These are phyloP conservation scores for Canavalia gladiata DNA, from an alignment of 306 rosid genomes.

Conservation along the genomic window DNA sequence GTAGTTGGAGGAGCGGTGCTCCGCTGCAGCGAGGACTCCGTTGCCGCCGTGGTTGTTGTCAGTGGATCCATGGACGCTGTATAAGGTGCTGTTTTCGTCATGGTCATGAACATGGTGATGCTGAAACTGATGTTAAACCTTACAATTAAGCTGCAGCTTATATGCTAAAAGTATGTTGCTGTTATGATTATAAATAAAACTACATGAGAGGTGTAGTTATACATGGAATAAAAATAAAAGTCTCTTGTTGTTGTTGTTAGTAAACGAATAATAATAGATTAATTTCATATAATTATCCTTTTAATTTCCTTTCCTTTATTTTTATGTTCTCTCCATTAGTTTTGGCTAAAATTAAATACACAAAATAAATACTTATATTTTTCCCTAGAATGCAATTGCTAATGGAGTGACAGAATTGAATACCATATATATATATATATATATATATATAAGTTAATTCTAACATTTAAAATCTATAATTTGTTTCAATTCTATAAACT, in stretches of 20 bases:
- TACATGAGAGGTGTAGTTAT: neutral
- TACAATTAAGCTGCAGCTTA: neutral
- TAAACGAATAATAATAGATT: too few relatives aligned
- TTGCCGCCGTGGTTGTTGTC: slow-evolving; percentile 31
- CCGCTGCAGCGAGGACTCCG: neutral
- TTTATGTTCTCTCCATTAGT: neutral
- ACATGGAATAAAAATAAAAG: neutral
- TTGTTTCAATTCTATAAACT: too few relatives aligned
- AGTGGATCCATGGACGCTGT: slow-evolving; percentile 16
- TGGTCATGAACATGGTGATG: neutral
- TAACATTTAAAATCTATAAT: too few relatives aligned
- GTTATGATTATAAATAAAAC: neutral
- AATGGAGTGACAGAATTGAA: too few relatives aligned
- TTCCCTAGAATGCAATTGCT: too few relatives aligned
- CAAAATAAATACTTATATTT: too few relatives aligned
- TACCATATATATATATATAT: too few relatives aligned
- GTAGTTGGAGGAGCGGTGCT: neutral
- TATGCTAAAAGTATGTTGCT: neutral
- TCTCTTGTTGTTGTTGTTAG: too few relatives aligned
- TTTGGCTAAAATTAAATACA: too few relatives aligned
- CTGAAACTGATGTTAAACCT: neutral
- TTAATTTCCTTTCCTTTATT: neutral
- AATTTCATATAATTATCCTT: neutral
- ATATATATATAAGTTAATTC: too few relatives aligned
- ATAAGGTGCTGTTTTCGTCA: slow-evolving; percentile 17